phyloP scores from a whole-genome alignment of 805 yeast genomes.

The Teunomyces barrocoloradensis region DNA sequence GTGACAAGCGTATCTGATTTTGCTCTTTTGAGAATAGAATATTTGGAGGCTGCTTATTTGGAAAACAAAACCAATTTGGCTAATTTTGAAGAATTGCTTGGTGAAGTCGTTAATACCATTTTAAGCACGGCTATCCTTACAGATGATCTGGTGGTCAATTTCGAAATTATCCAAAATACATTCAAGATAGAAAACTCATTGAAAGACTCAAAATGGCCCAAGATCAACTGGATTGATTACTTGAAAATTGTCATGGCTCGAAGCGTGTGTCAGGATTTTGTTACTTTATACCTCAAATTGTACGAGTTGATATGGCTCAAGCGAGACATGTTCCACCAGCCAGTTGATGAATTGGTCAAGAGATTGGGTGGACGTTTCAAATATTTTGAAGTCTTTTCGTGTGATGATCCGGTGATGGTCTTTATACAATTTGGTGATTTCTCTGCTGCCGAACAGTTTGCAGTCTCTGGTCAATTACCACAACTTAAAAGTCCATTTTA shows the following conservation, averaged over 20 bases:
- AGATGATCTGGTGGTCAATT: conserved; percentile 20
- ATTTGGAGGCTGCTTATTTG: conserved; percentile 27
- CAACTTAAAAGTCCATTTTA: conserved; percentile 18
- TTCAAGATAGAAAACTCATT: conserved; percentile 29
- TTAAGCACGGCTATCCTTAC: conserved; percentile 9
- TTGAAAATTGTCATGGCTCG: conserved; percentile 22
- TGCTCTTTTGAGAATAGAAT: conserved; percentile 31
- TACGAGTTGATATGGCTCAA: conserved; percentile 24
- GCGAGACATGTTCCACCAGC: background rate
- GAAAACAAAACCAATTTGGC: conserved; percentile 14
- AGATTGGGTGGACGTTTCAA: background rate
- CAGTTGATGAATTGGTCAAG: background rate
- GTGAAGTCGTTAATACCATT: conserved; percentile 23
- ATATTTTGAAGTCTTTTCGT: background rate
- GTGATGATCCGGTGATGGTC: background rate
- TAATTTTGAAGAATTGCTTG: conserved; percentile 22
- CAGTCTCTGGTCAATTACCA: conserved; percentile 20
- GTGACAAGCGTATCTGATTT: conserved; percentile 21
- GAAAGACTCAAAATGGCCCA: conserved; percentile 32
- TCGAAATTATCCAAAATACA: conserved; percentile 25
- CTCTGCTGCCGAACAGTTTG: conserved; percentile 33
- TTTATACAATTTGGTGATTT: conserved; percentile 27
- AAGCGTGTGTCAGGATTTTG: conserved; percentile 27
- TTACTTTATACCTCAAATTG: conserved; percentile 29
- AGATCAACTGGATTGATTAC: conserved; percentile 38